Evolutionary conservation across 106 monocot genomes (phyloP), one percentile per base, ranked within the genome.

Genomic region (Xerophyta viscosa): DNA sequence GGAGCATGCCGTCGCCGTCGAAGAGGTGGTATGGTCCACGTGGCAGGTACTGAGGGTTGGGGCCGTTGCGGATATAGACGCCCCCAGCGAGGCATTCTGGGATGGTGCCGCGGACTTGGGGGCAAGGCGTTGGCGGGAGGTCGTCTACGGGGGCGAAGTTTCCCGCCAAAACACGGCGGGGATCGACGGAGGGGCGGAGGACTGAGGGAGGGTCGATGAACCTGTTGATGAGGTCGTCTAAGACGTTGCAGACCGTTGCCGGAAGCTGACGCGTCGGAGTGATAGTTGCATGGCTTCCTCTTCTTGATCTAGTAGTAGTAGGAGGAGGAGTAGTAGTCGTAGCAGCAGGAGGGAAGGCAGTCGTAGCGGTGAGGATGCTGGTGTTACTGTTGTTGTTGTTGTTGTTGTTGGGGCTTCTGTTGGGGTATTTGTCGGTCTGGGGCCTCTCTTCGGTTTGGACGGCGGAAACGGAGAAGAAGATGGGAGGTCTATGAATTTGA

Each of bases 361-460:
- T n/a, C 11, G 51, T 11, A 26, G 25, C 51, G 61, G 52, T 79
- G 79, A 8, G 79, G 76, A 76, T 79, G 80, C 53, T 79, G 80
- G 62, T 76, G 68, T 17, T 17, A 8, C 1, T 39, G 41, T 39
- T 36, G 33, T 36, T 36, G 33, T 2, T 39, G 39, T 39, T 39
- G 3, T 39, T 2, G 39, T 2, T 2, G 6, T 3, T 39, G 2
- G 1, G 3, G 2, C 33, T 36, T 36, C 5, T 36, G 52, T 3
- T 29, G 18, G 25, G 51, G 14, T 3, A 14, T 53, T 1, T 6
- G 12, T 37, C 8, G 37, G 37, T 37, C 37, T 37, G 37, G 22
- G 46, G 46, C 46, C 19, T 47, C 27, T 53, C 52, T 30, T 31
- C 52, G 17, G 29, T 53, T 29, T 30, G 12, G 13, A 53, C 52